phyloP scores from a whole-genome alignment of 495 filamentous ascomycete species.

The Aspergillus incahuasiensis region DNA sequence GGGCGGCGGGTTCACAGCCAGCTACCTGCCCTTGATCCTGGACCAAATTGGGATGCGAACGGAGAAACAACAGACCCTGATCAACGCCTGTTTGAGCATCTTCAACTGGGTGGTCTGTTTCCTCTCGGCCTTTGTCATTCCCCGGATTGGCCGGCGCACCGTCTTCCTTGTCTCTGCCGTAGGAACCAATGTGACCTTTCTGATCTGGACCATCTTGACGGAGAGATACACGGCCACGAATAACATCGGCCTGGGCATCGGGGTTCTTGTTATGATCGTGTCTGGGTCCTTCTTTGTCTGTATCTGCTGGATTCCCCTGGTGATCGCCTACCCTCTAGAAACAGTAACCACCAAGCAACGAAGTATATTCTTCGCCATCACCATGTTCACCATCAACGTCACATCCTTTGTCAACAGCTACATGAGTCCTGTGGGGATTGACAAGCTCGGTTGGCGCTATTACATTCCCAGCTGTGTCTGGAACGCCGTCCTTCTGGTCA shows the following conservation, averaged over 20 bases:
- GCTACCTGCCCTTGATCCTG: too few species aligned
- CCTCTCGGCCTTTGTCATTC: conserved; percentile 5
- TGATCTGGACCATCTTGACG: conserved; percentile 3
- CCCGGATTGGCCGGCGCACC: not conserved
- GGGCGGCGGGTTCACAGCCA: too few species aligned
- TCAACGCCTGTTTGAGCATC: conserved; percentile 8
- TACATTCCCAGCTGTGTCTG: not conserved
- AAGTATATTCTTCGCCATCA: too few species aligned
- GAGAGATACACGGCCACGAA: not conserved
- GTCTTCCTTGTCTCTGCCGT: conserved; percentile 2
- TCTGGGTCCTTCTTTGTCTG: conserved; percentile 2
- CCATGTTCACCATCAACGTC: not conserved
- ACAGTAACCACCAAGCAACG: not conserved
- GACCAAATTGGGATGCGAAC: too few species aligned
- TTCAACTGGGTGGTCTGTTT: not conserved
- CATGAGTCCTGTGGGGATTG: not conserved
- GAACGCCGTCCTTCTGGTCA: not conserved
- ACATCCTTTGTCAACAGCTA: not conserved
- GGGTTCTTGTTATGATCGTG: conserved; percentile 3
- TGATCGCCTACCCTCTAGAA: not conserved
- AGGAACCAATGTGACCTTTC: not conserved
- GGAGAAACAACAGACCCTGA: not conserved
- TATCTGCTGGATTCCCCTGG: not conserved
- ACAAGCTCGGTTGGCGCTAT: not conserved
- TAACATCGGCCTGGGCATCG: not conserved